These are phyloP conservation scores for Teratosphaeria viscida DNA, from an alignment of 2,329 filamentous ascomycete species.

Conservation along the genomic window DNA sequence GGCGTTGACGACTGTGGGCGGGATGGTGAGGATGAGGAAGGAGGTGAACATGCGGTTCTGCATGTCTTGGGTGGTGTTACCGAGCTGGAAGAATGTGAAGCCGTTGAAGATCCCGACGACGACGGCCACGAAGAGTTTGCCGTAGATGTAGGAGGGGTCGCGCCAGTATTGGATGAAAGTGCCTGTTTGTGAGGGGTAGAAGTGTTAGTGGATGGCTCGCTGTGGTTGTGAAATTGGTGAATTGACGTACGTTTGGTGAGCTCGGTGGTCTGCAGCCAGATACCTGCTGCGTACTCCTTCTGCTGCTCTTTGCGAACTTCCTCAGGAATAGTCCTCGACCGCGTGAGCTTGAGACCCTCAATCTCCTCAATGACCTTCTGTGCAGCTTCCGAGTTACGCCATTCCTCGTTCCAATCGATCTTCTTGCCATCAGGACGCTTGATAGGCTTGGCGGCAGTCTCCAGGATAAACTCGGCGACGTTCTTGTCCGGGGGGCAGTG, in stretches of 20 bases:
- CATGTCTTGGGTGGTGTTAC: conserved; percentile 55
- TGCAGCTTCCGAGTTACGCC: conserved; percentile 55
- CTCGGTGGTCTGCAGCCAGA: conserved; percentile 51
- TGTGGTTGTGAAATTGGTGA: background rate
- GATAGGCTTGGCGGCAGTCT: conserved; percentile 50
- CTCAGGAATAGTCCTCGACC: conserved; percentile 34
- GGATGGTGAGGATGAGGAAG: conserved; percentile 47
- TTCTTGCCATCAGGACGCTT: conserved; percentile 43
- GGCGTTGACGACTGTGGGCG: conserved; percentile 61
- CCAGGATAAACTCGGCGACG: conserved; percentile 56
- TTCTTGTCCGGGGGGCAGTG: conserved; percentile 57
- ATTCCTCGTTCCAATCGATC: conserved; percentile 67
- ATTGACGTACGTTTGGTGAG: conserved; percentile 52
- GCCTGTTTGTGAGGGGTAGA: too few species aligned
- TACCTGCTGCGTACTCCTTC: conserved; percentile 52
- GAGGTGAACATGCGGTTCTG: conserved; percentile 71
- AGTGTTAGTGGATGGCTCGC: too few species aligned
- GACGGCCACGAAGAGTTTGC: conserved; percentile 62
- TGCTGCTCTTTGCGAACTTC: conserved; percentile 28
- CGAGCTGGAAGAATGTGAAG: conserved; percentile 61
- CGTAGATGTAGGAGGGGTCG: conserved; percentile 65
- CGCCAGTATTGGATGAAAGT: conserved; percentile 55
- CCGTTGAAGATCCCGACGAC: conserved; percentile 63
- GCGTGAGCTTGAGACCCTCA: conserved; percentile 48
- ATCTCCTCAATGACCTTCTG: conserved; percentile 53